A percentile compares a stretch with the other conserved stretches of the same genome.
These are phyloP conservation scores for Yarrowia hollandica DNA, from an alignment of 805 yeast species.

Conservation along the genomic window DNA sequence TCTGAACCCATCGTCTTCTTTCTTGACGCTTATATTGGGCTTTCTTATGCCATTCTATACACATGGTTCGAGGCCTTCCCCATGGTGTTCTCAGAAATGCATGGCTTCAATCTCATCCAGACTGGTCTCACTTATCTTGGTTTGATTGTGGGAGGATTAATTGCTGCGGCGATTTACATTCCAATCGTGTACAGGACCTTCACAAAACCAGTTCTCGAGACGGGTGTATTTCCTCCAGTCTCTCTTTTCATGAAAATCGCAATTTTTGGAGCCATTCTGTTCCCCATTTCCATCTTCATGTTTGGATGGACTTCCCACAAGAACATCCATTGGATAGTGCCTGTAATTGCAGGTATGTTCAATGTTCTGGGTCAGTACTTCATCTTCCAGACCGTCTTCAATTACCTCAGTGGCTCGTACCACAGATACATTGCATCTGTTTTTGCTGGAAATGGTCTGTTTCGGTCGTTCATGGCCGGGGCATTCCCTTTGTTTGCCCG, in stretches of 20 bases:
- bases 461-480: slow-evolving; percentile 52
- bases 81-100: slow-evolving; percentile 47
- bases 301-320: slow-evolving; percentile 53
- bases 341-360: slow-evolving; percentile 48
- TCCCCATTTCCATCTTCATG: slow-evolving; percentile 50
- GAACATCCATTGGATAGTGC: slow-evolving; percentile 52
- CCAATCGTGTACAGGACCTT: slow-evolving; percentile 2
- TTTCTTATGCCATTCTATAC: slow-evolving; percentile 52
- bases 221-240: slow-evolving; percentile 15
- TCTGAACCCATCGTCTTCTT: slow-evolving; percentile 55
- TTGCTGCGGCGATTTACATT: slow-evolving; percentile 31
- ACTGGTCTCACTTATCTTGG: slow-evolving; percentile 50
- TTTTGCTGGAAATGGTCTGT: slow-evolving; percentile 54
- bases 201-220: not conserved
- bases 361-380: slow-evolving; percentile 47
- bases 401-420: slow-evolving; percentile 52
- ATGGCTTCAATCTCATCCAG: slow-evolving; percentile 49
- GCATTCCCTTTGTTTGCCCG: slow-evolving; percentile 61
- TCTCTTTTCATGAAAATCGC: slow-evolving; percentile 34
- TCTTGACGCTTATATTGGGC: slow-evolving; percentile 50
- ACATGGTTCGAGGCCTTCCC: slow-evolving; percentile 61
- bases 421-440: slow-evolving; percentile 55
- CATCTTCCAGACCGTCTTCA: slow-evolving; percentile 54
- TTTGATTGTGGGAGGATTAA: slow-evolving; percentile 46
- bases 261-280: slow-evolving; percentile 45